These are phyloP conservation scores for Arctium lappa DNA, from an alignment of 129 eudicot genomes.

Conservation along the genomic window DNA sequence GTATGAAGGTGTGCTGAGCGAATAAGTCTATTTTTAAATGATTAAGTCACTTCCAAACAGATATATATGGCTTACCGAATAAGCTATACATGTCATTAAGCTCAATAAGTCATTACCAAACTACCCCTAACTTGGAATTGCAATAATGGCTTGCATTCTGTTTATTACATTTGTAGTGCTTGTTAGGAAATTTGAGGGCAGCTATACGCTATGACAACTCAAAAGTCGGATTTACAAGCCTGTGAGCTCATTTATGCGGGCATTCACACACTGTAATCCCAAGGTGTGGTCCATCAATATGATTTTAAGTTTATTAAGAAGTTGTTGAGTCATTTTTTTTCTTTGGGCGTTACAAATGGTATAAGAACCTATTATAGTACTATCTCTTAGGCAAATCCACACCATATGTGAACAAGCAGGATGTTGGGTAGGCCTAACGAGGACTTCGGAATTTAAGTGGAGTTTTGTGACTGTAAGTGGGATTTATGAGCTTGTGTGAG, in stretches of 20 bases:
- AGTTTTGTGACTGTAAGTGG: neutral
- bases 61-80: no score
- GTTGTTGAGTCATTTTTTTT: neutral
- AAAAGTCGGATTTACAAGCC: neutral
- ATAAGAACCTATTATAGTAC: neutral
- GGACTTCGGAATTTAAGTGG: neutral
- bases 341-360: neutral
- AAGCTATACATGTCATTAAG: no score
- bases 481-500: neutral
- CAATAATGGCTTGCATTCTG: neutral
- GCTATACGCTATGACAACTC: neutral
- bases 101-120: no score
- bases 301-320: neutral
- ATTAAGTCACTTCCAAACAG: no score
- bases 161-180: neutral
- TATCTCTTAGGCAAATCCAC: neutral
- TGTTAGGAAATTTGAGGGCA: neutral
- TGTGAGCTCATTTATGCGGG: neutral
- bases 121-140: neutral
- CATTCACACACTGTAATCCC: neutral
- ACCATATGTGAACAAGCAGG: neutral
- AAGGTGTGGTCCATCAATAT: no score
- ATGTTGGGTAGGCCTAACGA: neutral
- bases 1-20: no score
- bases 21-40: no score